Conservation (phyloP, 2,329 filamentous ascomycete genomes). For the Aureobasidium namibiae region DNA sequence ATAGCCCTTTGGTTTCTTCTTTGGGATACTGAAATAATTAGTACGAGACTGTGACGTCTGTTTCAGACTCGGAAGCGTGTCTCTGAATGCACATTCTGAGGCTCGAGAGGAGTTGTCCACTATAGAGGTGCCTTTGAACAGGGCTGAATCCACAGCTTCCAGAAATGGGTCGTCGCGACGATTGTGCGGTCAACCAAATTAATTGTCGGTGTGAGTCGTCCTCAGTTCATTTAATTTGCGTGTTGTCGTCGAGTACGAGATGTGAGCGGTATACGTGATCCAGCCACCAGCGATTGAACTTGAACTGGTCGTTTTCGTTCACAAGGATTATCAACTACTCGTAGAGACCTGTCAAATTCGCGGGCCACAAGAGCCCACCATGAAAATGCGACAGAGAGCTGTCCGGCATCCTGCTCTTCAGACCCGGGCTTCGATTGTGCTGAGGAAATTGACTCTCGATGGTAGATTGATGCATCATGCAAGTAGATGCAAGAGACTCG, state of each 20-base stretch:
- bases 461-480: neutral
- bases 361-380: neutral
- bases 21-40: neutral
- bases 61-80: neutral
- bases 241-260: neutral
- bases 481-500: conserved; percentile 9
- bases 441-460: neutral
- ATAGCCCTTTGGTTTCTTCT: neutral
- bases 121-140: neutral
- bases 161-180: neutral
- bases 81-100: neutral
- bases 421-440: neutral
- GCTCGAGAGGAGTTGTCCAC: neutral
- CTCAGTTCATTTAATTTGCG: neutral
- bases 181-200: neutral
- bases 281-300: neutral
- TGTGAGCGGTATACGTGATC: neutral
- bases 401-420: neutral
- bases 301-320: too few species aligned
- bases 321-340: too few species aligned
- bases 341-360: neutral
- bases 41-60: neutral
- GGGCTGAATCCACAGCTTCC: neutral
- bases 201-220: neutral
- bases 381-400: neutral